These are phyloP conservation scores for Fusarium lateritium DNA, from an alignment of 2,329 filamentous ascomycete genomes.

Conservation along the genomic window DNA sequence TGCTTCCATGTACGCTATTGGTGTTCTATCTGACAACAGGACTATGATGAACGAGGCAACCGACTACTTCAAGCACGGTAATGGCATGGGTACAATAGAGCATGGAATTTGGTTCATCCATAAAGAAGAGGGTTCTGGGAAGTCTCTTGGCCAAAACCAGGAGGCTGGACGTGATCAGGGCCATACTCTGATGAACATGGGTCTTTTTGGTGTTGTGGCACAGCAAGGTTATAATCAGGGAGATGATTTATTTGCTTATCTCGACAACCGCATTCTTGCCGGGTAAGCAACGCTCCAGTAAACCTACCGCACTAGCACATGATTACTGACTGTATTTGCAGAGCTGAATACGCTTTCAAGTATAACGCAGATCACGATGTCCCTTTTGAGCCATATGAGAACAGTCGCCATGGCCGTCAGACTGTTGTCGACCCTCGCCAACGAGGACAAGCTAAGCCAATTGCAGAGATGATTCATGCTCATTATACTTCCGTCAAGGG, in stretches of 20 bases:
- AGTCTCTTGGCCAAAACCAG: conserved; percentile 22
- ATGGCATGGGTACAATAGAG: conserved; percentile 18
- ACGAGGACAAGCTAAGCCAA: not conserved
- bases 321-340: not conserved
- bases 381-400: conserved; percentile 36
- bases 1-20: conserved; percentile 30
- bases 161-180: conserved; percentile 40
- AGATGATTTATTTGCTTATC: conserved; percentile 32
- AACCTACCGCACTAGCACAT: accelerated
- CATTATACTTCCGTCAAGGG: conserved; percentile 38
- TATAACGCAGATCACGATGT: conserved; percentile 39
- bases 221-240: conserved; percentile 39
- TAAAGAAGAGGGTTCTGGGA: conserved; percentile 17
- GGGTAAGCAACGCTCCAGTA: conserved; percentile 21
- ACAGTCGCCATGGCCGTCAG: conserved; percentile 25
- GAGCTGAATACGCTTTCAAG: conserved; percentile 32
- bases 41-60: conserved; percentile 17
- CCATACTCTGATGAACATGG: conserved; percentile 19
- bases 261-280: conserved; percentile 36
- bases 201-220: conserved; percentile 15
- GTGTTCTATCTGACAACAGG: conserved; percentile 21
- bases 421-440: conserved; percentile 19
- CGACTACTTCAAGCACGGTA: conserved; percentile 33
- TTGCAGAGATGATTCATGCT: conserved; percentile 26
- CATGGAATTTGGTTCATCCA: conserved; percentile 23